phyloP scores from a whole-genome alignment of 176 grass and related monocot genomes.

The Hordeum marinum region DNA sequence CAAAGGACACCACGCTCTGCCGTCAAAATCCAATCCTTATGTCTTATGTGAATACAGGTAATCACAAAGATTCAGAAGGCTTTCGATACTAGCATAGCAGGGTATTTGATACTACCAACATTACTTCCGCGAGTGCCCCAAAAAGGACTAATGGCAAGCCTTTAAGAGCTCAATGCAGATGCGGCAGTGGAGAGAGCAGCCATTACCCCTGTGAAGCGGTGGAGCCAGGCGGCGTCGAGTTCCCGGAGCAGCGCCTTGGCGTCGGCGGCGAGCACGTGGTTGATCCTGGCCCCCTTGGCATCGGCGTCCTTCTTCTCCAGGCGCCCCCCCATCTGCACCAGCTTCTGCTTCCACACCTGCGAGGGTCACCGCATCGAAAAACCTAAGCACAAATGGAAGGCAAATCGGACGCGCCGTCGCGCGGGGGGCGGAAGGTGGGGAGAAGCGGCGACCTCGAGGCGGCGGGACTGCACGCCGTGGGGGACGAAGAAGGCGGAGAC shows the following conservation, averaged over 20 bases:
- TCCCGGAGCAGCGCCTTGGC: conserved; percentile 52
- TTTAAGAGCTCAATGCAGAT: neutral
- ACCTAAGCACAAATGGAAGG: neutral
- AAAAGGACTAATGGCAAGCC: neutral
- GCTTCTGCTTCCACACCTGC: conserved; percentile 87
- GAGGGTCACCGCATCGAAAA: neutral
- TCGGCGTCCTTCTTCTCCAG: conserved; percentile 33
- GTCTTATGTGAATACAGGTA: neutral
- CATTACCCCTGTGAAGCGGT: conserved; percentile 58
- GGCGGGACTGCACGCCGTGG: conserved; percentile 50
- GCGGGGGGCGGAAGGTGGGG: neutral
- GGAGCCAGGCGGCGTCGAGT: conserved; percentile 45
- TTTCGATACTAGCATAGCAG: neutral
- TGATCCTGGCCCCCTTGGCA: conserved; percentile 44
- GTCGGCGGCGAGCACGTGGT: conserved; percentile 66
- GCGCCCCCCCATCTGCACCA: conserved; percentile 75
- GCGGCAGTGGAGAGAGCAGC: neutral
- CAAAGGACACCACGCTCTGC: conserved; percentile 52
- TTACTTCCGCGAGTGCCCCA: neutral
- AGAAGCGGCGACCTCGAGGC: conserved; percentile 50
- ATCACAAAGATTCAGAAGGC: neutral
- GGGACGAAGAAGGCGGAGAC: conserved; percentile 67
- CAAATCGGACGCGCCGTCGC: too few relatives aligned
- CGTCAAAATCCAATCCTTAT: neutral
- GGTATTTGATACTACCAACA: neutral